Evolutionary conservation across 1,284 basidiomycete species (phyloP).

Genomic region (Microbotryum violaceum): DNA sequence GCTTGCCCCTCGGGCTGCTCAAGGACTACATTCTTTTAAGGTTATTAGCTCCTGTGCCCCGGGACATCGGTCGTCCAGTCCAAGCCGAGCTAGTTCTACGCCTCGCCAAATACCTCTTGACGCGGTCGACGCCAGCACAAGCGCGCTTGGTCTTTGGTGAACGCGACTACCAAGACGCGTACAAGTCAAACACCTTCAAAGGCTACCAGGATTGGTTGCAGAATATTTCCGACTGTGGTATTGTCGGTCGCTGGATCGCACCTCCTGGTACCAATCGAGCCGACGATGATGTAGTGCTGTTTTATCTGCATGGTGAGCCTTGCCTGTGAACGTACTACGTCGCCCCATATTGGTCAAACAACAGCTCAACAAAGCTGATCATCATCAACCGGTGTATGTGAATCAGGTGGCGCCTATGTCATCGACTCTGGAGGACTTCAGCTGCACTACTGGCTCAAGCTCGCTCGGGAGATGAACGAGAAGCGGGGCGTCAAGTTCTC

Average conservation of each 20-base stretch:
- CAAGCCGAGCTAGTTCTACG: not conserved
- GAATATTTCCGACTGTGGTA: slow-evolving; percentile 8
- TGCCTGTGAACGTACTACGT: not conserved
- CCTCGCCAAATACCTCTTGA: not conserved
- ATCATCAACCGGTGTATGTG: not conserved
- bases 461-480: slow-evolving; percentile 1
- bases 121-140: not conserved
- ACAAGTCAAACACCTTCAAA: not conserved
- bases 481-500: slow-evolving; percentile 6
- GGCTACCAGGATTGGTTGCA: slow-evolving; percentile 8
- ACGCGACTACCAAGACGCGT: not conserved
- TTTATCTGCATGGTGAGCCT: slow-evolving; percentile 12
- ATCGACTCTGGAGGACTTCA: slow-evolving; percentile 12
- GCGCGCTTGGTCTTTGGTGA: not conserved
- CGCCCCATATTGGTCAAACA: not conserved
- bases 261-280: slow-evolving; percentile 2
- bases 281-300: slow-evolving; percentile 18
- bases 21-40: slow-evolving; percentile 15
- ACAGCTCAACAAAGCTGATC: not conserved
- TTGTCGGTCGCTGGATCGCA: slow-evolving; percentile 15
- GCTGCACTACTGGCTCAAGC: slow-evolving; percentile 2
- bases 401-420: not conserved
- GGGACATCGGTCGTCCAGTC: slow-evolving; percentile 5
- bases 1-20: slow-evolving; percentile 11
- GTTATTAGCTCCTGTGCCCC: slow-evolving; percentile 2